Base-by-base conservation (phyloP, 2,329 filamentous ascomycete genomes). In the Penicillium sp. region DNA sequence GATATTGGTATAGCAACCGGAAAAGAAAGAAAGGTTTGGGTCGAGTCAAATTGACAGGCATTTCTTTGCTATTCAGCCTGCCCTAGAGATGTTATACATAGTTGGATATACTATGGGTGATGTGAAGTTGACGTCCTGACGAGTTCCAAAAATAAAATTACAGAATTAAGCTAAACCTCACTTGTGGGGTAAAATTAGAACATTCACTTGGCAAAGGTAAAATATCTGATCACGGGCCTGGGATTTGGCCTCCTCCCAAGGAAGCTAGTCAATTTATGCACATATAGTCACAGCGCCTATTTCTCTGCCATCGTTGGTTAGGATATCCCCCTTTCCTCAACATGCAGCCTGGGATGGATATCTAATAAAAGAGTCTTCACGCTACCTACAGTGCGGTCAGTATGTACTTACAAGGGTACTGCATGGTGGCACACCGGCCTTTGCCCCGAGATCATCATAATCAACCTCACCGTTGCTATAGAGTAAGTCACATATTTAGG, bases 341-440 rank as follows among this genome's bases (percentile, higher is more conserved):
- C 8, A 31, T n/a, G 17, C 15, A 33, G 35, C 13, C 40, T 15
- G 5, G 13, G 27, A 27, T 25, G 31, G 41, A 41, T 31, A 31
- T 46, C 50, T 54, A 54, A 54, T 45, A 46, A 54, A 54, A 54
- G 50, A 29, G 10, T 54, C 50, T 46, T 54, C 50, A 54, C 50
- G 2, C 50, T 54, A 54, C 25, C 6, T 8, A 4, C 35, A 37
- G 35, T 37, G n/a, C 33, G 45, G 45, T 48, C n/a, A 21, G 27
- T 48, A 35, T 35, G 33, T 35, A 35, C 33, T 17, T 17, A 29
- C 46, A 49, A 49, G 46, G 46, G 15, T 49, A 13, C 19, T 35
- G 46, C 46, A 49, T 49, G 27, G 31, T 49, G 46, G 29, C 29
- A 37, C 46, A 37, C 29, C 17, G 38, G 17, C 12, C 3, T 23